These are phyloP conservation scores for Irpex lacteus DNA, from an alignment of 1,284 basidiomycete species.

Conservation along the genomic window DNA sequence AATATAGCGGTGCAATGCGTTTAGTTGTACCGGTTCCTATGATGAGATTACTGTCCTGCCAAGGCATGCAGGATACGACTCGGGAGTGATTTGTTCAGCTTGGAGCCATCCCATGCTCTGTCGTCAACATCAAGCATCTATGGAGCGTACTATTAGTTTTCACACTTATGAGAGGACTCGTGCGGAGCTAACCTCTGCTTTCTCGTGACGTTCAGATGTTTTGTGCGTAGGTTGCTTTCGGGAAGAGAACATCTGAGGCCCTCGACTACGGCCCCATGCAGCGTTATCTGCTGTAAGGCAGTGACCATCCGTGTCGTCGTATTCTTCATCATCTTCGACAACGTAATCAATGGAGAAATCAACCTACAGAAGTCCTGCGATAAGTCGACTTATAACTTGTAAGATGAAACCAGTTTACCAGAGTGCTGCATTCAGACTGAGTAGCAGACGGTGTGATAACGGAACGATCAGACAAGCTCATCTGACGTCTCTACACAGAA, in stretches of 20 bases:
- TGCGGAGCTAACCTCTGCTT: conserved; percentile 8
- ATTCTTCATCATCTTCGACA: conserved; percentile 4
- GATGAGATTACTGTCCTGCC: conserved; percentile 10
- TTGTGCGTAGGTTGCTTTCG: background rate
- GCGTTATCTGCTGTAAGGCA: conserved; percentile 11
- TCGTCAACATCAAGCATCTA: conserved; percentile 16
- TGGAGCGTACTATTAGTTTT: background rate
- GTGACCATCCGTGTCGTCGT: background rate
- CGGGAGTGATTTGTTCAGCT: conserved; percentile 10
- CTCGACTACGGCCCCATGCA: conserved; percentile 8
- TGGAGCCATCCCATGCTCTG: conserved; percentile 13
- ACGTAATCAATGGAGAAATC: conserved; percentile 20
- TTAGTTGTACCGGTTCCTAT: background rate
- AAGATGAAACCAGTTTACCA: conserved; percentile 19
- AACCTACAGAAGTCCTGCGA: conserved; percentile 17
- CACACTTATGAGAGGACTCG: background rate
- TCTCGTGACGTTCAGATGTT: background rate
- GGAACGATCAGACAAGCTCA: conserved; percentile 13
- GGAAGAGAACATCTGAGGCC: background rate
- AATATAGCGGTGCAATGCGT: background rate
- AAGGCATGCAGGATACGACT: conserved; percentile 14
- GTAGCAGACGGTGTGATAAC: conserved; percentile 19
- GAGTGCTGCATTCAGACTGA: conserved; percentile 32
- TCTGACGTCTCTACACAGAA: conserved; percentile 19
- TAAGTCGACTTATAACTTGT: no score